Evolutionary conservation across 139 green algal species (phyloP).

Genomic region (Tetradesmus lagerheimii): DNA sequence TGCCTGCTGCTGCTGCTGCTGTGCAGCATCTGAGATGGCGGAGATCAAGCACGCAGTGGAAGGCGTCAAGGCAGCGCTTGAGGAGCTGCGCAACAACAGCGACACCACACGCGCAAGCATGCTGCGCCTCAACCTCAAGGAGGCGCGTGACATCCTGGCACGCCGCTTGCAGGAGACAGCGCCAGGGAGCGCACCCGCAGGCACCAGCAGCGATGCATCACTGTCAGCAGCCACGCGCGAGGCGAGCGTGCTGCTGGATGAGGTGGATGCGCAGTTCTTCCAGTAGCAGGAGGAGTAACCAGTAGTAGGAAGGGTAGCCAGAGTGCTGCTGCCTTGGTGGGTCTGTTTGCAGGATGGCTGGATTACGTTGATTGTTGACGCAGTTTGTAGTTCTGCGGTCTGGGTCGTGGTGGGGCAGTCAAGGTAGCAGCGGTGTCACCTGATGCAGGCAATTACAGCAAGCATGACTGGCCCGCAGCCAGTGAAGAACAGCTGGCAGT

Average conservation of each 20-base stretch:
- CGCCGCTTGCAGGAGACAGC: conserved; percentile 66
- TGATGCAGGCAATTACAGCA: no score
- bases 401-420: no score
- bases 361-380: no score
- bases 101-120: conserved; percentile 61
- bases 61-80: conserved; percentile 62
- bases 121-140: conserved; percentile 72
- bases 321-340: background rate
- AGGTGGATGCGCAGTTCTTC: conserved; percentile 60
- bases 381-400: no score
- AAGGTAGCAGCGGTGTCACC: no score
- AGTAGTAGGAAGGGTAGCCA: background rate
- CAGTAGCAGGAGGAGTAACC: background rate
- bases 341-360: background rate
- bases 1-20: background rate
- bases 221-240: conserved; percentile 64
- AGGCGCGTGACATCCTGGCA: conserved; percentile 68
- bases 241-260: conserved; percentile 64
- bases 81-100: conserved; percentile 65
- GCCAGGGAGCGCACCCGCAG: conserved; percentile 43
- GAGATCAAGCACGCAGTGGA: conserved; percentile 73
- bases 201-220: conserved; percentile 10
- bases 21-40: conserved; percentile 71
- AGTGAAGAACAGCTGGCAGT: no score
- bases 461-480: no score